These are phyloP conservation scores for Conticribra weissflogii DNA, from an alignment of 108 stramenopile species.

Conservation along the genomic window DNA sequence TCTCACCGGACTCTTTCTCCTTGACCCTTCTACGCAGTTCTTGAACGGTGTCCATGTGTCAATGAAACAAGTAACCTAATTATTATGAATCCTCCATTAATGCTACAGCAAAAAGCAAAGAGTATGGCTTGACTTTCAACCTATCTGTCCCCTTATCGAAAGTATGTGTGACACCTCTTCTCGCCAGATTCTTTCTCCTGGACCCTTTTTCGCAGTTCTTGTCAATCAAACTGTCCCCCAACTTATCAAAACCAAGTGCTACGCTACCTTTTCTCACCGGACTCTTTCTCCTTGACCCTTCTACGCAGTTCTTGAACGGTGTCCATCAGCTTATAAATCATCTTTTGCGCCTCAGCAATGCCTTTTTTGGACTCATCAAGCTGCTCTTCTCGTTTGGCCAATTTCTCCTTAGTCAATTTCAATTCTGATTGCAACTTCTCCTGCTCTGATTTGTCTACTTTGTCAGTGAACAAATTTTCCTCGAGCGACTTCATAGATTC, in stretches of 20 bases:
- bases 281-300: constrained; percentile 11
- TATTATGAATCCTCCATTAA: too few species aligned
- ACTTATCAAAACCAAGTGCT: too few species aligned
- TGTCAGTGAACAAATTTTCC: neutral
- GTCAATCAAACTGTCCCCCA: too few species aligned
- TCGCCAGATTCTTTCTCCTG: constrained; percentile 6
- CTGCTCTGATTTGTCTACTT: constrained; percentile 1
- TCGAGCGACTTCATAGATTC: neutral
- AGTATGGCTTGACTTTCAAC: too few species aligned
- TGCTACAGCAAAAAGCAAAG: too few species aligned
- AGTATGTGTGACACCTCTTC: too few species aligned
- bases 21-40: constrained; percentile 22
- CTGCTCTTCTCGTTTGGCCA: constrained; percentile 37
- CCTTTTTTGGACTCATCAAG: constrained; percentile 31
- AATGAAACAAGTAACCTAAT: too few species aligned
- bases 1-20: constrained; percentile 1
- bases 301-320: constrained; percentile 35
- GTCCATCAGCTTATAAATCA: constrained; percentile 44
- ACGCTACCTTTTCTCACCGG: neutral
- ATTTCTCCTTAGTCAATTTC: constrained; percentile 17
- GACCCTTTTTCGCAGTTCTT: constrained; percentile 23
- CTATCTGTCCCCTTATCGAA: too few species aligned
- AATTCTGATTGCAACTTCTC: constrained; percentile 19
- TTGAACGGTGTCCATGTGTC: constrained; percentile 39
- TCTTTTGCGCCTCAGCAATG: constrained; percentile 47